phyloP scores from a whole-genome alignment of 768 basidiomycete species.

The Galerina marginata region DNA sequence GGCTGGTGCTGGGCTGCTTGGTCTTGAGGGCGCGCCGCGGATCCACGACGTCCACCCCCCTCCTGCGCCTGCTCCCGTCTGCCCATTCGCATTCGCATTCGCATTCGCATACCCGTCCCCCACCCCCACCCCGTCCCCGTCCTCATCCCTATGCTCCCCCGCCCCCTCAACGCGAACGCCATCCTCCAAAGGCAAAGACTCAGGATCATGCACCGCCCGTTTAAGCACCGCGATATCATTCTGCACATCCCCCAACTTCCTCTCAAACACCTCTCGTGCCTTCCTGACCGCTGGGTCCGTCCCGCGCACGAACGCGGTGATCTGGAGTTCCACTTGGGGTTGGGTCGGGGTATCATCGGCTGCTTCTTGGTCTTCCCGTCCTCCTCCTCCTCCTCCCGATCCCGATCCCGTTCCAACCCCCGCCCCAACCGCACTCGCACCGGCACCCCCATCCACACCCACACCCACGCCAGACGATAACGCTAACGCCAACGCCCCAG shows the following conservation, averaged over 20 bases:
- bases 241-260: constrained; percentile 73
- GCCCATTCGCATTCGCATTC: too few species aligned
- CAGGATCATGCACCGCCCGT: constrained; percentile 55
- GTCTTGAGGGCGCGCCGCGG: constrained; percentile 46
- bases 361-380: not conserved
- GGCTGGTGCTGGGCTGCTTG: constrained; percentile 16
- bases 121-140: not conserved
- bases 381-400: not conserved
- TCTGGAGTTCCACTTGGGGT: constrained; percentile 52
- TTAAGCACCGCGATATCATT: constrained; percentile 80
- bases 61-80: too few species aligned
- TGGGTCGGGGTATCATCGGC: constrained; percentile 24
- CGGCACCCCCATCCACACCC: too few species aligned
- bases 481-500: constrained; percentile 51
- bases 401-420: not conserved
- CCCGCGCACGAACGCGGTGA: constrained; percentile 62
- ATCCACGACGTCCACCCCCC: constrained; percentile 65
- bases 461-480: constrained; percentile 13
- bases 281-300: constrained; percentile 51
- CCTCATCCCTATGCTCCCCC: not conserved
- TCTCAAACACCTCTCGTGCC: constrained; percentile 51
- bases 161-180: too few species aligned
- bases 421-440: too few species aligned
- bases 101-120: too few species aligned
- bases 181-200: constrained; percentile 11